Conservation (phyloP, 768 basidiomycete genomes). For the Dendrothele bispora region DNA sequence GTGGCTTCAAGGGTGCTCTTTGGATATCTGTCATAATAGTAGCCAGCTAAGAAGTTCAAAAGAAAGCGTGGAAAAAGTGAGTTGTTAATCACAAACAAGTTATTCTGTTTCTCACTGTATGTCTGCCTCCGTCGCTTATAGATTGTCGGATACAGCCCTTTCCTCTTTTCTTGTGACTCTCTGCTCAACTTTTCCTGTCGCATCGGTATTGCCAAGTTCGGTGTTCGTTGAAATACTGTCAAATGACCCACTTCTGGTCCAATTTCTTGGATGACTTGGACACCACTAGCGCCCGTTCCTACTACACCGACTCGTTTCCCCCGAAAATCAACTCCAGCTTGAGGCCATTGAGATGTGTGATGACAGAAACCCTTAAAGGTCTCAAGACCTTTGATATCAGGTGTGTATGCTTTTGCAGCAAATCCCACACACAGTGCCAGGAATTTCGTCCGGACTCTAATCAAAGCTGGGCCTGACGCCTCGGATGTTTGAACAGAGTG, state of each 20-base stretch:
- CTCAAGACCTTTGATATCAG: conserved; percentile 20
- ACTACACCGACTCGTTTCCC: conserved; percentile 27
- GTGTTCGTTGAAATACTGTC: conserved; percentile 28
- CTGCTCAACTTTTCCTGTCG: conserved; percentile 12
- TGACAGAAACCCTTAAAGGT: conserved; percentile 21
- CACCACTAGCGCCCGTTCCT: conserved; percentile 18
- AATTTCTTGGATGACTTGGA: conserved; percentile 18
- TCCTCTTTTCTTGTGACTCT: conserved; percentile 13
- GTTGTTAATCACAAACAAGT: too few relatives aligned
- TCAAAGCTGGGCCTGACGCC: too few relatives aligned
- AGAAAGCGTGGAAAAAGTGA: too few relatives aligned
- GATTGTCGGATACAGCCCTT: conserved; percentile 18
- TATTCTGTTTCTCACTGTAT: conserved; percentile 2
- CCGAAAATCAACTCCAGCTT: conserved; percentile 18
- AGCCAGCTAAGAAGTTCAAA: too few relatives aligned
- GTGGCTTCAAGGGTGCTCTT: conserved; percentile 2
- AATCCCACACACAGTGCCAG: conserved; percentile 25
- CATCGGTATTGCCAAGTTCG: conserved; percentile 25
- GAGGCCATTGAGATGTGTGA: conserved; percentile 24
- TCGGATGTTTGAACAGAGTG: too few relatives aligned
- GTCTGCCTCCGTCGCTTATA: conserved; percentile 22
- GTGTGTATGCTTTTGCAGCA: conserved; percentile 21
- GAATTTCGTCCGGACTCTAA: conserved; percentile 16
- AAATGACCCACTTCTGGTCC: conserved; percentile 21
- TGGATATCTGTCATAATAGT: not conserved